phyloP scores from a whole-genome alignment of 2,329 filamentous ascomycete genomes.

The Epichloe elymi region DNA sequence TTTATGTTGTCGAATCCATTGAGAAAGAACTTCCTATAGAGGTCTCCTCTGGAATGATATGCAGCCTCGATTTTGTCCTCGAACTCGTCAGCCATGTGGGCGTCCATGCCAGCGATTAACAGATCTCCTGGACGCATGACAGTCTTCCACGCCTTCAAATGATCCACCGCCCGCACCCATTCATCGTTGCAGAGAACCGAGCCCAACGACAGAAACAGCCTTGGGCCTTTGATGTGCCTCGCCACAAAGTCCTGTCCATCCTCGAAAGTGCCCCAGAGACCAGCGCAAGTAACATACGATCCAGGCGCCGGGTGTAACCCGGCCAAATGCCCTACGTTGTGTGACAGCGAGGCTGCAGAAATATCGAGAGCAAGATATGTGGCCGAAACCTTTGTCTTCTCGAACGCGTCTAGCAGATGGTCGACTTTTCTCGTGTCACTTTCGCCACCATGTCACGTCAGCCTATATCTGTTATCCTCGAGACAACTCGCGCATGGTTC shows the following conservation, averaged over 20 bases:
- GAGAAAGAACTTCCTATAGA: slow-evolving; percentile 24
- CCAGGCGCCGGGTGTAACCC: slow-evolving; percentile 14
- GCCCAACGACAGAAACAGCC: slow-evolving; percentile 27
- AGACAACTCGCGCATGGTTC: too few species aligned
- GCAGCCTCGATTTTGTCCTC: slow-evolving; percentile 26
- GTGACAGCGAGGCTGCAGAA: slow-evolving; percentile 21
- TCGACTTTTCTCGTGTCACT: slow-evolving; percentile 29
- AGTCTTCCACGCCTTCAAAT: slow-evolving; percentile 24
- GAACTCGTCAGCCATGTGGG: slow-evolving; percentile 19
- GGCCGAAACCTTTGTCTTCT: slow-evolving; percentile 14
- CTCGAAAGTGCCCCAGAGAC: slow-evolving; percentile 27
- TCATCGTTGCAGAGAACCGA: slow-evolving; percentile 30
- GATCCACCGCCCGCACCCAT: slow-evolving; percentile 21
- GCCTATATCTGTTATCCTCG: background rate
- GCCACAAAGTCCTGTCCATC: slow-evolving; percentile 20
- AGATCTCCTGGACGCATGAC: slow-evolving; percentile 21
- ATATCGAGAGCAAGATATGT: slow-evolving; percentile 29
- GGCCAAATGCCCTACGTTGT: slow-evolving; percentile 21
- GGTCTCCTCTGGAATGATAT: slow-evolving; percentile 24
- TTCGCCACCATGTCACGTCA: background rate
- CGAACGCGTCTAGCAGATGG: slow-evolving; percentile 23
- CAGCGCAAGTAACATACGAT: slow-evolving; percentile 20
- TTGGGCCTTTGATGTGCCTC: slow-evolving; percentile 16
- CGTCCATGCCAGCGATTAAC: slow-evolving; percentile 29
- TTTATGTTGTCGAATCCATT: slow-evolving; percentile 28